These are phyloP conservation scores for Picochlorum sp. DNA, from an alignment of 139 green algal species.

Conservation along the genomic window DNA sequence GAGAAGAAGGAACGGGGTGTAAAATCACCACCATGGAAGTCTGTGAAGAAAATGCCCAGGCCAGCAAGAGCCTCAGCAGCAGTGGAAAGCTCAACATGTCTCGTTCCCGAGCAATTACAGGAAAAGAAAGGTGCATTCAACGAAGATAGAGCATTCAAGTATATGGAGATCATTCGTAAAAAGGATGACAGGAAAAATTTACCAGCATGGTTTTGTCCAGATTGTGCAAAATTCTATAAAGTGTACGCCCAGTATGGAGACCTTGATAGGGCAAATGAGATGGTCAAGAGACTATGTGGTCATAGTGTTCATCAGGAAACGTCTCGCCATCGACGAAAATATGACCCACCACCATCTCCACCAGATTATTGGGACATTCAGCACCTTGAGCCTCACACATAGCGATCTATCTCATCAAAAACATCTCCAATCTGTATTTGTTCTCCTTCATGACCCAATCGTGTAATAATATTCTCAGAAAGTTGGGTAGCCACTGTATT, in stretches of 20 bases:
- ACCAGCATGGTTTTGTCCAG: slow-evolving; percentile 30
- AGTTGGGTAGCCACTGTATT: slow-evolving; percentile 1
- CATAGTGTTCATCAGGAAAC: slow-evolving; percentile 18
- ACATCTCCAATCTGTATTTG: too few species aligned
- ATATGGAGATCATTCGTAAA: slow-evolving; percentile 36
- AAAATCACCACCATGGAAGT: too few species aligned
- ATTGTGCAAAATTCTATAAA: slow-evolving; percentile 38
- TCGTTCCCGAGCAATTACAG: too few species aligned
- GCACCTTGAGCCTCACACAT: not conserved
- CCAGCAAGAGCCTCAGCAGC: too few species aligned
- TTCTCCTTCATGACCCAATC: not conserved
- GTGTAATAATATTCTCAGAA: not conserved
- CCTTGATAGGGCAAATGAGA: not conserved
- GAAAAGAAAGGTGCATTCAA: not conserved
- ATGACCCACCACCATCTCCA: slow-evolving; percentile 33
- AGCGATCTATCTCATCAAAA: not conserved
- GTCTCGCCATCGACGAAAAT: slow-evolving; percentile 35
- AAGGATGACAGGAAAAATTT: slow-evolving; percentile 34
- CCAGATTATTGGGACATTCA: slow-evolving; percentile 42
- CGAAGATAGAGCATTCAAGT: slow-evolving; percentile 22
- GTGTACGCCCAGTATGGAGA: slow-evolving; percentile 32
- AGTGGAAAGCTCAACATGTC: too few species aligned
- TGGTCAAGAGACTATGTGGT: slow-evolving; percentile 2
- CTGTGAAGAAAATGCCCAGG: too few species aligned
- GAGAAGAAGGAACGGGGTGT: too few species aligned